Percentiles rank a stretch among this genome's conserved stretches.
Conservation (phyloP, 495 filamentous ascomycete genomes). For the Cladorrhinum samala region DNA sequence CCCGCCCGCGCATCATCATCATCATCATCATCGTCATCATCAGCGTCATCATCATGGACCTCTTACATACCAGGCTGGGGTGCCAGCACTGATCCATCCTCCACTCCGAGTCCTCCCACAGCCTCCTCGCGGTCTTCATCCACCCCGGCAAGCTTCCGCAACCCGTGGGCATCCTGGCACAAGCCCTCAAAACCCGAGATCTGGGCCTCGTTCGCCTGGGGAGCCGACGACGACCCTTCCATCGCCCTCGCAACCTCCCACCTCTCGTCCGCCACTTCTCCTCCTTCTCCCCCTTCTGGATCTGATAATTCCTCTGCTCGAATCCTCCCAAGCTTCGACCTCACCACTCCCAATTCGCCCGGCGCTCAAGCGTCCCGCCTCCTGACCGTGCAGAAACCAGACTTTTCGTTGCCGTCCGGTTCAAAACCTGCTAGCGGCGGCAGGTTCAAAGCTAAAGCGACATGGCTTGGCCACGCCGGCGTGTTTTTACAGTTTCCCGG, state of each 20-base stretch:
- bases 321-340: constrained; percentile 13
- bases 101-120: background rate
- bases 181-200: constrained; percentile 20
- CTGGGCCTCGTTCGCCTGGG: constrained; percentile 25
- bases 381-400: constrained; percentile 17
- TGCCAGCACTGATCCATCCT: too few species aligned
- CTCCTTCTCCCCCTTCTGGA: constrained; percentile 1
- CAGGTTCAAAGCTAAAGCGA: constrained; percentile 27
- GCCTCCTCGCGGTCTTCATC: background rate
- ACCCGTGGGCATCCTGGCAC: constrained; percentile 49
- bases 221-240: constrained; percentile 16
- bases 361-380: constrained; percentile 19
- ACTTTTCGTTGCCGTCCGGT: constrained; percentile 24
- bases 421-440: background rate
- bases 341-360: constrained; percentile 11
- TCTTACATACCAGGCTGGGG: background rate
- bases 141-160: constrained; percentile 34
- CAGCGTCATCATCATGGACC: background rate
- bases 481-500: constrained; percentile 38
- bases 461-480: constrained; percentile 50
- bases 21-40: constrained; percentile 1
- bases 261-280: constrained; percentile 1
- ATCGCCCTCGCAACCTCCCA: constrained; percentile 19
- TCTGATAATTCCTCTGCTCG: too few species aligned
- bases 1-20: background rate